These are phyloP conservation scores for Volvariella surrecta DNA, from an alignment of 1,284 basidiomycete genomes.

Conservation along the genomic window DNA sequence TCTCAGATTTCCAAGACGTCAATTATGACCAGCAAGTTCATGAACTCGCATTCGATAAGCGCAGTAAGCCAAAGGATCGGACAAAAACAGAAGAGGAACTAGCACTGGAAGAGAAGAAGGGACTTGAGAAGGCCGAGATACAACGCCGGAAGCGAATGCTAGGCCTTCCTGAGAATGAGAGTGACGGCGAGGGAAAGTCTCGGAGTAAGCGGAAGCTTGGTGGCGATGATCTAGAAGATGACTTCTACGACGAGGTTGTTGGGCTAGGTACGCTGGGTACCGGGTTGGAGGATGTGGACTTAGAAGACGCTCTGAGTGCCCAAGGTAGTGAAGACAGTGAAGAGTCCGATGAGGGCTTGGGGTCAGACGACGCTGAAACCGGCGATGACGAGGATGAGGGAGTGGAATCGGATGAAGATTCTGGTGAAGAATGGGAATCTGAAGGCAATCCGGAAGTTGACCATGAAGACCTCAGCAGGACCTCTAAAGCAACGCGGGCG, in stretches of 20 bases:
- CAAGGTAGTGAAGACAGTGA: conserved; percentile 26
- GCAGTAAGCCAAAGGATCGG: conserved; percentile 91
- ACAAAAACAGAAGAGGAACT: conserved; percentile 96
- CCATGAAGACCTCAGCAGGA: conserved; percentile 33
- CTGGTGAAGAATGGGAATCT: conserved; percentile 16
- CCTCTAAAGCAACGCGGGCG: conserved; percentile 18
- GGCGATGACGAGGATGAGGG: conserved; percentile 33
- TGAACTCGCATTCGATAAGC: conserved; percentile 88
- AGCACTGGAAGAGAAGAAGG: conserved; percentile 83
- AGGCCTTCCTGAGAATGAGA: conserved; percentile 63
- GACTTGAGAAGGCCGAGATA: conserved; percentile 81
- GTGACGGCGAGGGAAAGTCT: conserved; percentile 45
- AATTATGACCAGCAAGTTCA: conserved; percentile 91
- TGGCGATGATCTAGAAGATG: conserved; percentile 90
- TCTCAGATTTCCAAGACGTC: conserved; percentile 23
- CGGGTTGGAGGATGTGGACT: conserved; percentile 29
- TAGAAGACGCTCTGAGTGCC: conserved; percentile 10
- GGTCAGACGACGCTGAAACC: conserved; percentile 27
- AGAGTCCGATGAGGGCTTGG: conserved; percentile 27
- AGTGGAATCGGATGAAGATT: conserved; percentile 20
- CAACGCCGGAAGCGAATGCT: conserved; percentile 80
- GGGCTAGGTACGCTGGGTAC: conserved; percentile 28
- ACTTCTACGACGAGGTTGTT: conserved; percentile 57
- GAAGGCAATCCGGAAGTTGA: conserved; percentile 27
- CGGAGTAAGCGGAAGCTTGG: conserved; percentile 43